phyloP scores from a whole-genome alignment of 2,329 filamentous ascomycete genomes.

The Rutstroemia sp. region DNA sequence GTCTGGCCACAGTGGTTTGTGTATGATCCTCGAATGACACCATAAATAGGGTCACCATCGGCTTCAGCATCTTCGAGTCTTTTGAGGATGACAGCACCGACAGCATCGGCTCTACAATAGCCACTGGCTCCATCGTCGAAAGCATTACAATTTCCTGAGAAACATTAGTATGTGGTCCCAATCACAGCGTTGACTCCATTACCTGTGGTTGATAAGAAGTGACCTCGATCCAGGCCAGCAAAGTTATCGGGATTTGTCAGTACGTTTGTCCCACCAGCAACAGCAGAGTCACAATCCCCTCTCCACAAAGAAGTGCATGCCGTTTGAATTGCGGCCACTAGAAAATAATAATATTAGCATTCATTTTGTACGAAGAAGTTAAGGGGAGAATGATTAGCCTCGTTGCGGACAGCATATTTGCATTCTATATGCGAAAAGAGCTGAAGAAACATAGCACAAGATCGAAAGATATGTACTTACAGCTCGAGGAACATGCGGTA shows the following conservation, averaged over 20 bases:
- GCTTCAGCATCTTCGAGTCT: neutral
- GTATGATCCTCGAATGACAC: neutral
- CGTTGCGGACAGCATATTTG: too few relatives aligned
- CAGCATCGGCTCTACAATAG: constrained; percentile 57
- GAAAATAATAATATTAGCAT: constrained; percentile 32
- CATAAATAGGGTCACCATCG: neutral
- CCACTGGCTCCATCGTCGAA: constrained; percentile 55
- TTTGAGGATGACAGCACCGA: constrained; percentile 22
- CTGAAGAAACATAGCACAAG: too few relatives aligned
- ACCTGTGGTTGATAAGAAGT: constrained; percentile 13
- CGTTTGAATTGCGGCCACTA: constrained; percentile 43
- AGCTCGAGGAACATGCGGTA: constrained; percentile 44
- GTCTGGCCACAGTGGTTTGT: neutral
- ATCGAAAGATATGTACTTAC: too few relatives aligned
- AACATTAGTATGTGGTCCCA: neutral
- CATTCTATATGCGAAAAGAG: too few relatives aligned
- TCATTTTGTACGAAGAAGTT: neutral
- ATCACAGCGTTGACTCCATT: neutral
- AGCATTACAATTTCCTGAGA: constrained; percentile 29
- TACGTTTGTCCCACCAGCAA: constrained; percentile 35
- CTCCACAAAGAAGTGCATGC: constrained; percentile 42
- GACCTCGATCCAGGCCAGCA: constrained; percentile 7
- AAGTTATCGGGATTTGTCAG: constrained; percentile 32
- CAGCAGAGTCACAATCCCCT: constrained; percentile 36
- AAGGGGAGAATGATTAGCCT: too few relatives aligned